phyloP scores from a whole-genome alignment of 441 rosid species.

The Metrosideros polymorpha region DNA sequence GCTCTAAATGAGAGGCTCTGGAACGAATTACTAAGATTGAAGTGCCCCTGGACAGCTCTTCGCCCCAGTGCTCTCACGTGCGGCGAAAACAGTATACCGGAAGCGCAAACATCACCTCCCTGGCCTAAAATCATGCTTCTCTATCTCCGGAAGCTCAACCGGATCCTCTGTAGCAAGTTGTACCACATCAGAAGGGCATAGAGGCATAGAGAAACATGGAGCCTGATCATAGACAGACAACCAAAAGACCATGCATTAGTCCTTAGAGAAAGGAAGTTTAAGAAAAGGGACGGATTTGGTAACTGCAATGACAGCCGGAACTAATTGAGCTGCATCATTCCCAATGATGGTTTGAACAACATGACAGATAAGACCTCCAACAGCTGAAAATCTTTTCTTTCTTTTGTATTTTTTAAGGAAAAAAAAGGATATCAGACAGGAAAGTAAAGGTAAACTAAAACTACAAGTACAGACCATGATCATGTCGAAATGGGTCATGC shows the following conservation, averaged over 20 bases:
- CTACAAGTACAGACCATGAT: background rate
- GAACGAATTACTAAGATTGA: background rate
- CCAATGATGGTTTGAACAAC: background rate
- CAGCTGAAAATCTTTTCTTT: background rate
- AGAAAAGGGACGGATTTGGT: background rate
- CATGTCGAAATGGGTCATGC: background rate
- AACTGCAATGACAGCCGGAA: background rate
- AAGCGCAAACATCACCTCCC: conserved; percentile 33
- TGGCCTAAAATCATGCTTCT: conserved; percentile 87
- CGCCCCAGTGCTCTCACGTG: background rate
- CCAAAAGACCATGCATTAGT: background rate
- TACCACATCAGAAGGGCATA: conserved; percentile 65
- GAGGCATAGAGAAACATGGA: conserved; percentile 71
- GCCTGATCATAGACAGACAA: conserved; percentile 23
- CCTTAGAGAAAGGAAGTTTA: conserved; percentile 1
- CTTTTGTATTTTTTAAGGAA: background rate
- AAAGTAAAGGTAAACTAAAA: no score
- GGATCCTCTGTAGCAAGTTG: conserved; percentile 70
- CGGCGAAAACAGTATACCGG: background rate
- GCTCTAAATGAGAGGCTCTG: background rate
- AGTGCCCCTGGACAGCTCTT: background rate
- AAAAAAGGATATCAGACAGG: background rate
- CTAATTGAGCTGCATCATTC: background rate
- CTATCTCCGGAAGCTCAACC: conserved; percentile 84
- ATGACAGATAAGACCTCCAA: background rate